Evolutionary conservation across 257 asterid genomes (phyloP).

Genomic region (Thymus mandschuricus): DNA sequence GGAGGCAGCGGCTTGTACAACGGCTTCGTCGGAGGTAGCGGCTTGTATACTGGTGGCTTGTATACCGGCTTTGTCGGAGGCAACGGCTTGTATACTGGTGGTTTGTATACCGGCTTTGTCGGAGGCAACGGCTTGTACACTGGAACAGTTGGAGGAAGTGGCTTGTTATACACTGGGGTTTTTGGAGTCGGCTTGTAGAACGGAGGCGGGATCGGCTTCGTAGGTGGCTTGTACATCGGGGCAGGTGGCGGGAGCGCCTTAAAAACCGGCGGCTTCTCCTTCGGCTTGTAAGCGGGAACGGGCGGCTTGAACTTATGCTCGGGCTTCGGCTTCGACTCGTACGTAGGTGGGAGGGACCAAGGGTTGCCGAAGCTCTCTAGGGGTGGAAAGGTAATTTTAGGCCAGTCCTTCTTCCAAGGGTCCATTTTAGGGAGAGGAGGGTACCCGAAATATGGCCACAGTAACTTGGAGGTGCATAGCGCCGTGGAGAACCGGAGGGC

Average conservation of each 20-base stretch:
- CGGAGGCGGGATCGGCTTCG: constrained; percentile 32
- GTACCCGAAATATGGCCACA: constrained; percentile 63
- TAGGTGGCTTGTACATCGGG: constrained; percentile 24
- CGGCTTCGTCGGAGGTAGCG: constrained; percentile 23
- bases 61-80: neutral
- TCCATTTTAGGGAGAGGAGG: constrained; percentile 52
- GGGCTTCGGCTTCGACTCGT: constrained; percentile 20
- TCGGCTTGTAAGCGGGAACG: no score
- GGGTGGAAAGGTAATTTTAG: constrained; percentile 38
- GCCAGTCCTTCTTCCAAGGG: constrained; percentile 44
- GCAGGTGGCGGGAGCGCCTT: constrained; percentile 30
- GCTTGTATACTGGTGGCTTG: constrained; percentile 29
- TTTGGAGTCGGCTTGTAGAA: neutral
- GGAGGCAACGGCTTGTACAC: neutral
- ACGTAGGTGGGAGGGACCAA: constrained; percentile 12
- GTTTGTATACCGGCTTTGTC: neutral
- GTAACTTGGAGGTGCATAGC: constrained; percentile 76
- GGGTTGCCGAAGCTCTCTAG: constrained; percentile 6
- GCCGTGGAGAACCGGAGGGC: constrained; percentile 65
- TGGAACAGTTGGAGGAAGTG: constrained; percentile 27
- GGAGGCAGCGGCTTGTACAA: constrained; percentile 4
- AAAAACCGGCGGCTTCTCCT: constrained; percentile 37
- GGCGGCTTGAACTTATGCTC: neutral
- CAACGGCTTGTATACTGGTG: constrained; percentile 31
- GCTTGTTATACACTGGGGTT: constrained; percentile 10